A percentile compares a stretch with the other conserved stretches of the same genome.
These are phyloP conservation scores for Phytophthora rubi DNA, from an alignment of 352 stramenopile genomes.

Conservation along the genomic window DNA sequence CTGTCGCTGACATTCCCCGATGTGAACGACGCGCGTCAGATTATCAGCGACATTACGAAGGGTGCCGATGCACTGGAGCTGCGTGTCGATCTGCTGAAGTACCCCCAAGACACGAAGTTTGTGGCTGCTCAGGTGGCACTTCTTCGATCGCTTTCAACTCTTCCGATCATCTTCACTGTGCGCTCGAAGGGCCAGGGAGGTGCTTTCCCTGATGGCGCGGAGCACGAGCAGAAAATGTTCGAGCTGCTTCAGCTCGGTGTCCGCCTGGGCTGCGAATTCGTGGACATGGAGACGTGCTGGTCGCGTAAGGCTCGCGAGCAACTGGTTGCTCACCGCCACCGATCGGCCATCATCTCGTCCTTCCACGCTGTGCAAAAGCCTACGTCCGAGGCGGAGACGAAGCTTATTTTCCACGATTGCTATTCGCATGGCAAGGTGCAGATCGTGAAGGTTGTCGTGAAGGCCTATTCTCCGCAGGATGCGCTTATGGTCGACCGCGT, in stretches of 20 bases:
- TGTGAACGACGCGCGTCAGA: slow-evolving; percentile 48
- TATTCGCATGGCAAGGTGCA: slow-evolving; percentile 78
- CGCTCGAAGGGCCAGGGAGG: slow-evolving; percentile 94
- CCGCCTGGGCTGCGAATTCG: slow-evolving; percentile 93
- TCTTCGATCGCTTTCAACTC: slow-evolving; percentile 86
- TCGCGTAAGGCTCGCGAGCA: slow-evolving; percentile 69
- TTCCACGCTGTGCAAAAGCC: slow-evolving; percentile 73
- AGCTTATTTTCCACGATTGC: slow-evolving; percentile 71
- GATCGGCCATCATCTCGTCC: slow-evolving; percentile 77
- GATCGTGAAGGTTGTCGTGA: slow-evolving; percentile 92
- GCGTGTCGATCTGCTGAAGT: slow-evolving; percentile 92
- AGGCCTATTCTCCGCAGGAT: slow-evolving; percentile 84
- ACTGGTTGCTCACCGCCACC: slow-evolving; percentile 49
- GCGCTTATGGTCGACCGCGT: slow-evolving; percentile 86
- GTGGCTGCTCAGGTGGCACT: slow-evolving; percentile 77
- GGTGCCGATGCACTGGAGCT: slow-evolving; percentile 97
- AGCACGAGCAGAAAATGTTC: slow-evolving; percentile 86
- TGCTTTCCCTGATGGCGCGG: slow-evolving; percentile 91
- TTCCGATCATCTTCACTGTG: slow-evolving; percentile 98
- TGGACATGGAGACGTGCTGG: slow-evolving; percentile 96
- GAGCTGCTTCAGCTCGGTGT: slow-evolving; percentile 92
- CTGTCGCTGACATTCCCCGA: slow-evolving; percentile 80
- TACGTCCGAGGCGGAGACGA: slow-evolving; percentile 53
- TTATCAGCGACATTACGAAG: slow-evolving; percentile 59
- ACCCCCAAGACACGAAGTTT: slow-evolving; percentile 56